These are phyloP conservation scores for Malania oleifera DNA, from an alignment of 164 flowering plant genomes.

Conservation along the genomic window DNA sequence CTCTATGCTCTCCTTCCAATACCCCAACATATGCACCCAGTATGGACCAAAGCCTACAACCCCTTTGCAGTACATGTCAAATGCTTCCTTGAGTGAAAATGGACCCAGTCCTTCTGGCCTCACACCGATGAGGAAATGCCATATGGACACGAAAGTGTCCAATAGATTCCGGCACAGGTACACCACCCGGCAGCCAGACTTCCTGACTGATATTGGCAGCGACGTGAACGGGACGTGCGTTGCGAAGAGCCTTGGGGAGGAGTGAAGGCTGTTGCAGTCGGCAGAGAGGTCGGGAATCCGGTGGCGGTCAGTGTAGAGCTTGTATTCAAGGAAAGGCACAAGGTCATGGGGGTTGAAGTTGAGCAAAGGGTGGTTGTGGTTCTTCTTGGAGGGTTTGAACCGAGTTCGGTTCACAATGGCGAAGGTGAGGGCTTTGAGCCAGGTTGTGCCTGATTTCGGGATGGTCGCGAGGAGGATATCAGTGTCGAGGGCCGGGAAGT, in stretches of 20 bases:
- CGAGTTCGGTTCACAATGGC: slow-evolving; percentile 3
- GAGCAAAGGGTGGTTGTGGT: slow-evolving; percentile 31
- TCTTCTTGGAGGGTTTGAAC: neutral
- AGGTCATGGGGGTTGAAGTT: slow-evolving; percentile 47
- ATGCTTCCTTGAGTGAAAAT: slow-evolving; percentile 31
- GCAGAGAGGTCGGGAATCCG: slow-evolving; percentile 26
- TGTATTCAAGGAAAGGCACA: slow-evolving; percentile 45
- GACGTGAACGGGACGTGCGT: slow-evolving; percentile 37
- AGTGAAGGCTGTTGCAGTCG: neutral
- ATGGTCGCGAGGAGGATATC: slow-evolving; percentile 6
- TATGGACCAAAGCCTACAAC: slow-evolving; percentile 33
- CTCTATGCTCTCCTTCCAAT: slow-evolving; percentile 36
- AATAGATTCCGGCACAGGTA: slow-evolving; percentile 44
- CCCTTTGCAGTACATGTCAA: slow-evolving; percentile 37
- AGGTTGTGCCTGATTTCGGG: slow-evolving; percentile 21
- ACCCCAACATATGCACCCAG: slow-evolving; percentile 49
- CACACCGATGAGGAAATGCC: slow-evolving; percentile 27
- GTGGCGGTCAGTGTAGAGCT: slow-evolving; percentile 24
- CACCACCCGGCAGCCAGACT: slow-evolving; percentile 19
- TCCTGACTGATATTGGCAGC: slow-evolving; percentile 23
- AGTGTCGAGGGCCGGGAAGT: slow-evolving; percentile 10
- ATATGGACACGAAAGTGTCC: slow-evolving; percentile 42
- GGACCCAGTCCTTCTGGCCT: slow-evolving; percentile 12
- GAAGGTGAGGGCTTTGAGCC: slow-evolving; percentile 20
- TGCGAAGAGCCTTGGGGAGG: slow-evolving; percentile 29